phyloP scores from a whole-genome alignment of 441 rosid species.

The Populus hybrid region DNA sequence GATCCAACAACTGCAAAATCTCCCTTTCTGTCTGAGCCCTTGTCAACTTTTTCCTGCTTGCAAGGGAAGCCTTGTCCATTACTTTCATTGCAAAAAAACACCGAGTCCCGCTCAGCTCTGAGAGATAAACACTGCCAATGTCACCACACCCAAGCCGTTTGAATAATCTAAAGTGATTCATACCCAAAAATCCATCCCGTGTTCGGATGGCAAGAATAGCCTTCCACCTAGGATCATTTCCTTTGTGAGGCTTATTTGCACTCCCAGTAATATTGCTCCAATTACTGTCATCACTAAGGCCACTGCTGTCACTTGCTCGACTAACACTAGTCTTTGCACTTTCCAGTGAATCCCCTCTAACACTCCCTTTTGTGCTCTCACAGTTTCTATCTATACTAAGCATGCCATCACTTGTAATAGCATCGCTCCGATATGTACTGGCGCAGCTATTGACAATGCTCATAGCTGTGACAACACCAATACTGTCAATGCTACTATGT shows the following conservation, averaged over 20 bases:
- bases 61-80: constrained; percentile 97
- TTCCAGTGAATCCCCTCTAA: constrained; percentile 81
- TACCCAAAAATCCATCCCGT: constrained; percentile 81
- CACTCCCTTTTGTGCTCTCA: constrained; percentile 68
- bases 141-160: constrained; percentile 96
- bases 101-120: constrained; percentile 81
- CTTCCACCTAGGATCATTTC: constrained; percentile 97
- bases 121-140: constrained; percentile 92
- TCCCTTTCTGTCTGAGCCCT: constrained; percentile 98
- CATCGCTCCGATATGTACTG: constrained; percentile 66
- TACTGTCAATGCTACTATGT: constrained; percentile 75
- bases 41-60: constrained; percentile 82
- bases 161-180: constrained; percentile 90
- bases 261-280: constrained; percentile 91
- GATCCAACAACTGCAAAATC: constrained; percentile 88
- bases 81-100: constrained; percentile 96
- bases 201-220: constrained; percentile 83
- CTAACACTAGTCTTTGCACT: constrained; percentile 86
- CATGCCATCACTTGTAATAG: constrained; percentile 70
- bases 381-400: constrained; percentile 65
- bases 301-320: constrained; percentile 90
- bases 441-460: constrained; percentile 78
- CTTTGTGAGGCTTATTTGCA: constrained; percentile 92
- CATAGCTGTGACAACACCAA: constrained; percentile 71
- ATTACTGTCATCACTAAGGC: constrained; percentile 93